A percentile compares a stretch with the other conserved stretches of the same genome.
Conservation (phyloP, 768 basidiomycete genomes). For the Gymnopilus junonius region DNA sequence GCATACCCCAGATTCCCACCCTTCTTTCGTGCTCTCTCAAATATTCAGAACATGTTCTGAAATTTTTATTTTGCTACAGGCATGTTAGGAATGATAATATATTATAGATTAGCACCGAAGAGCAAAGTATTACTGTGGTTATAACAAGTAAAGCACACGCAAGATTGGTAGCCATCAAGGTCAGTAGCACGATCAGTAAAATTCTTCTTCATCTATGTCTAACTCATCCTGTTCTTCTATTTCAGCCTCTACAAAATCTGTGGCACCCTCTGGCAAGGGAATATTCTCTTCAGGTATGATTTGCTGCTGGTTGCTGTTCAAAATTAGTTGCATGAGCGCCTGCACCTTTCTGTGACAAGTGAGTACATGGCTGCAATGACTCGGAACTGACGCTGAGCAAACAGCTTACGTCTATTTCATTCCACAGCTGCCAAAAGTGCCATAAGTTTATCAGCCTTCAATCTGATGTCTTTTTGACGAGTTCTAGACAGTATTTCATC, state of each 20-base stretch:
- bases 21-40: not conserved
- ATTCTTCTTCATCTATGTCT: not conserved
- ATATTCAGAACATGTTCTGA: not conserved
- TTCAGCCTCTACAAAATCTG: not conserved
- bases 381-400: not conserved
- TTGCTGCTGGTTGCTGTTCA: not conserved
- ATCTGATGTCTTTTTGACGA: constrained; percentile 6
- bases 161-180: not conserved
- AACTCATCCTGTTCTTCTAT: not conserved
- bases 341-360: too few species aligned
- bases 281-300: not conserved
- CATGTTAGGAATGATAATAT: not conserved
- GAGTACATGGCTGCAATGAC: not conserved
- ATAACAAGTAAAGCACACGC: not conserved
- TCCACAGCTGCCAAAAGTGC: not conserved
- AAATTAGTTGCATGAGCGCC: not conserved
- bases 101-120: not conserved
- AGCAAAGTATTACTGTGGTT: not conserved
- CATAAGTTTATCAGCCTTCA: not conserved
- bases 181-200: not conserved
- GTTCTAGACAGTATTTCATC: constrained; percentile 6
- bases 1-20: not conserved
- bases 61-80: not conserved
- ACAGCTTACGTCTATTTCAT: not conserved
- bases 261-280: not conserved